Evolutionary conservation across 805 yeast genomes (phyloP).

Genomic region (Candida chilensis): DNA sequence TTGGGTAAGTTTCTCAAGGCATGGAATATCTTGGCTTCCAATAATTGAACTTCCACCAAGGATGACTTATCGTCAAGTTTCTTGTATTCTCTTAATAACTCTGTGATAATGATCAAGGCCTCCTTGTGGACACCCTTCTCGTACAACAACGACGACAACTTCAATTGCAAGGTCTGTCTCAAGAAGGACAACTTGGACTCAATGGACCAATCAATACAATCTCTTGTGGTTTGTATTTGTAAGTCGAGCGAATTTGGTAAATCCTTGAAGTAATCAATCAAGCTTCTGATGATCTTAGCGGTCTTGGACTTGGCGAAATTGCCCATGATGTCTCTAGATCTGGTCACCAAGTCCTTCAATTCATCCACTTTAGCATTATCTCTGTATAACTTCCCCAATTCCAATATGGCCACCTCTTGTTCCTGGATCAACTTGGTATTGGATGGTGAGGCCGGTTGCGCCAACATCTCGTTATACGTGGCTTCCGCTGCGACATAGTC

Average conservation of each 20-base stretch:
- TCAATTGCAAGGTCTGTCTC: slow-evolving; percentile 80
- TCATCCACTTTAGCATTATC: slow-evolving; percentile 34
- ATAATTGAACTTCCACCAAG: slow-evolving; percentile 87
- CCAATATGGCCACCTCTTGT: slow-evolving; percentile 64
- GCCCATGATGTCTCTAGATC: slow-evolving; percentile 64
- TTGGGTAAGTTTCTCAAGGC: slow-evolving; percentile 87
- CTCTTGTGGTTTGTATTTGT: slow-evolving; percentile 67
- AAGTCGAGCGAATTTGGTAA: slow-evolving; percentile 55
- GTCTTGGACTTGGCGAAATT: slow-evolving; percentile 89
- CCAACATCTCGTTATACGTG: slow-evolving; percentile 45
- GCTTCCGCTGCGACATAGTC: slow-evolving; percentile 51
- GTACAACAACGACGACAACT: slow-evolving; percentile 70
- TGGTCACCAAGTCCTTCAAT: slow-evolving; percentile 52
- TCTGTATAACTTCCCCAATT: slow-evolving; percentile 67
- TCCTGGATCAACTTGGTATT: slow-evolving; percentile 36
- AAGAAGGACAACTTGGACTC: slow-evolving; percentile 78
- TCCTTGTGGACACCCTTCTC: slow-evolving; percentile 56
- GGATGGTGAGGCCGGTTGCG: slow-evolving; percentile 11
- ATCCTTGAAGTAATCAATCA: slow-evolving; percentile 70
- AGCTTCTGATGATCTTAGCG: slow-evolving; percentile 76
- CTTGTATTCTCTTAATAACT: slow-evolving; percentile 76
- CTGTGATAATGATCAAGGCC: slow-evolving; percentile 63
- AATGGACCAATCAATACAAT: slow-evolving; percentile 82
- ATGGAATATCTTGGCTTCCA: slow-evolving; percentile 86
- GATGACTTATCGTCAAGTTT: slow-evolving; percentile 93